Base-by-base conservation (phyloP, 345 rosid species). In the Laguncularia racemosa region DNA sequence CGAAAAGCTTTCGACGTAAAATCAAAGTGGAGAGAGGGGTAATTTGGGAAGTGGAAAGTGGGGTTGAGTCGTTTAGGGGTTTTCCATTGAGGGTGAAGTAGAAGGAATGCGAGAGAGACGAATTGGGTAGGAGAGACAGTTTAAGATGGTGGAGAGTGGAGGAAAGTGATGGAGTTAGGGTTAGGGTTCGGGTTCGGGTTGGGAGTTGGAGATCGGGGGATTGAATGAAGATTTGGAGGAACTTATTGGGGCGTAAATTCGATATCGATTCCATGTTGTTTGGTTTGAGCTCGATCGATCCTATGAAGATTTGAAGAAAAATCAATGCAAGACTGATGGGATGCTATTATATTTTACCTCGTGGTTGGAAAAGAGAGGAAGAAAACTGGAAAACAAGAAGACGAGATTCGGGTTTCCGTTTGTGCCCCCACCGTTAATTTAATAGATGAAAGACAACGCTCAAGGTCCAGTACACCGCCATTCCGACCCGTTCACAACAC, bases 21-120 rank as follows among this genome's bases (percentile, higher is more conserved):
- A 71, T 23, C 46, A 90, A 81, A 40, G 85, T 84, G 8, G 92
- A 87, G 1, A 90, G 70, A 40, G 81, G 65, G 51, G 89, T 47
- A 15, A 88, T 70, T 9, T 66, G 66, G 16, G 81, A 81, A 33
- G 65, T 64, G 17, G 61, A 64, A 53, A 84, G 58, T 19, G 58
- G 73, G 33, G 78, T 68, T 13, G 81, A 79, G 44, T 71, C 84
- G 15, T 70, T 48, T 14, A 90, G 67, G 46, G 69, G 67, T 52
- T 80, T 84, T 3, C 97, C 97, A 53, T 90, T 77, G 52, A 84
- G 56, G 33, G 79, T 52, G 58, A 93, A 72, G 71, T 64, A 88
- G 60, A 72, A 80, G 43, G 81, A 74, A 1, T 73, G 67, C 4
- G 54, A 47, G 52, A 46, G 67, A 50, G 64, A 52, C 16, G 52